phyloP scores from a whole-genome alignment of 139 green algal genomes.

The Pseudopediastrum boryanum region DNA sequence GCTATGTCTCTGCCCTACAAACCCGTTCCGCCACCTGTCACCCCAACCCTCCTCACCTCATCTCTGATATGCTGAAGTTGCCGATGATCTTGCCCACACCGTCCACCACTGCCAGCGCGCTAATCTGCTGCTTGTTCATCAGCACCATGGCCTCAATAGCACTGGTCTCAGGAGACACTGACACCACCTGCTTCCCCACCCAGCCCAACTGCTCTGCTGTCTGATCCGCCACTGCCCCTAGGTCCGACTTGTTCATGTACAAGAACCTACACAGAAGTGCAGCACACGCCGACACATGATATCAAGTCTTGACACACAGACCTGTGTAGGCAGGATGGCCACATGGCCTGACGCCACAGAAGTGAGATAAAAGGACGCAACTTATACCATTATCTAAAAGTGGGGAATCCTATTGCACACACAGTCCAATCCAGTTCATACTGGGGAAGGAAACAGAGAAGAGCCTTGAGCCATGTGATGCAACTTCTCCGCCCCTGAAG shows the following conservation, averaged over 20 bases:
- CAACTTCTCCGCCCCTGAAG: too few species aligned
- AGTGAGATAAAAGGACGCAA: background rate
- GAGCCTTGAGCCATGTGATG: too few species aligned
- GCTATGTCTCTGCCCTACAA: too few species aligned
- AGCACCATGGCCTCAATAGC: slow-evolving; percentile 69
- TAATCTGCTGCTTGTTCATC: slow-evolving; percentile 47
- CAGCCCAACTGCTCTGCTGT: slow-evolving; percentile 64
- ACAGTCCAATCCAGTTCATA: background rate
- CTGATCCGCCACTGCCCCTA: slow-evolving; percentile 35
- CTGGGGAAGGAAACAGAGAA: too few species aligned
- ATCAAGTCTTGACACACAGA: background rate
- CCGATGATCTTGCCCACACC: slow-evolving; percentile 57
- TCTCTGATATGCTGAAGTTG: slow-evolving; percentile 63
- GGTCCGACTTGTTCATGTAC: slow-evolving; percentile 20
- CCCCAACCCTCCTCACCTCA: slow-evolving; percentile 28
- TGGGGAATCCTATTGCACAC: background rate
- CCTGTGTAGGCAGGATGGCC: background rate
- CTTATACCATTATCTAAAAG: background rate
- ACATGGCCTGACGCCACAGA: background rate
- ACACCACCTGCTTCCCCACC: slow-evolving; percentile 41
- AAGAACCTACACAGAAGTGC: slow-evolving; percentile 43
- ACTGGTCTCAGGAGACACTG: slow-evolving; percentile 51
- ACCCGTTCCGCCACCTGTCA: slow-evolving; percentile 39
- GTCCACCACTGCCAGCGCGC: slow-evolving; percentile 61
- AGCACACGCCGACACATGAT: background rate